phyloP scores from a whole-genome alignment of 768 basidiomycete genomes.

The Tephrocybe sp. region DNA sequence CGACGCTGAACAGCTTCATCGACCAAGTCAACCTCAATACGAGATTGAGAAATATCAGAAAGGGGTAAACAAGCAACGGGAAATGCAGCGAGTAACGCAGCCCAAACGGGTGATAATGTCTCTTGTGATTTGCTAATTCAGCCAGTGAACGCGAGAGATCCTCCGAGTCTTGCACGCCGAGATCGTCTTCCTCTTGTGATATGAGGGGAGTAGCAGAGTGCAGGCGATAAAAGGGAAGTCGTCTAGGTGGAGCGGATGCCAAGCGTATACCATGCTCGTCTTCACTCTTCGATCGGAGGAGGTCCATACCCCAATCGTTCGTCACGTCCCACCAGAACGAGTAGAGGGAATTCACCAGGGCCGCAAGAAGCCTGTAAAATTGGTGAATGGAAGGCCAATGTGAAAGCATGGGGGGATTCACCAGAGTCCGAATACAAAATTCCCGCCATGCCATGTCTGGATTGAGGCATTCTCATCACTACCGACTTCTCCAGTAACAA shows the following conservation, averaged over 20 bases:
- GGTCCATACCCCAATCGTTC: conserved; percentile 93
- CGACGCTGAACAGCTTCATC: conserved; percentile 84
- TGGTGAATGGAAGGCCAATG: conserved; percentile 5
- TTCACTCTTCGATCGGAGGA: conserved; percentile 48
- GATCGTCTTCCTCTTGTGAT: conserved; percentile 14
- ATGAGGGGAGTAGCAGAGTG: conserved; percentile 37
- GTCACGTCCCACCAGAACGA: conserved; percentile 99
- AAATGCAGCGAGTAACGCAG: conserved; percentile 76
- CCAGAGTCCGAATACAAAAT: conserved; percentile 85
- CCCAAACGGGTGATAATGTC: conserved; percentile 57
- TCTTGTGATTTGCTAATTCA: conserved; percentile 17
- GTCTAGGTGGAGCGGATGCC: conserved; percentile 44
- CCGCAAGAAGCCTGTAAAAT: conserved; percentile 70
- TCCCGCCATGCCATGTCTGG: conserved; percentile 71
- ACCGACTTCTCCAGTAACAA: conserved; percentile 61
- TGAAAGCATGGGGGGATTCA: conserved; percentile 30
- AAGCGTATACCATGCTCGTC: conserved; percentile 27
- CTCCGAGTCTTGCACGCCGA: conserved; percentile 5
- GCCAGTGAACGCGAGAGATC: conserved; percentile 5
- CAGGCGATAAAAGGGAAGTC: conserved; percentile 45
- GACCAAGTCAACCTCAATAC: conserved; percentile 93
- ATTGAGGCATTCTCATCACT: conserved; percentile 40
- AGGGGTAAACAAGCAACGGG: conserved; percentile 82
- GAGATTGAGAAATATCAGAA: conserved; percentile 80
- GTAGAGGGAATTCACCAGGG: conserved; percentile 86